Conservation (phyloP, 768 basidiomycete genomes). For the Tremella fuciformis region DNA sequence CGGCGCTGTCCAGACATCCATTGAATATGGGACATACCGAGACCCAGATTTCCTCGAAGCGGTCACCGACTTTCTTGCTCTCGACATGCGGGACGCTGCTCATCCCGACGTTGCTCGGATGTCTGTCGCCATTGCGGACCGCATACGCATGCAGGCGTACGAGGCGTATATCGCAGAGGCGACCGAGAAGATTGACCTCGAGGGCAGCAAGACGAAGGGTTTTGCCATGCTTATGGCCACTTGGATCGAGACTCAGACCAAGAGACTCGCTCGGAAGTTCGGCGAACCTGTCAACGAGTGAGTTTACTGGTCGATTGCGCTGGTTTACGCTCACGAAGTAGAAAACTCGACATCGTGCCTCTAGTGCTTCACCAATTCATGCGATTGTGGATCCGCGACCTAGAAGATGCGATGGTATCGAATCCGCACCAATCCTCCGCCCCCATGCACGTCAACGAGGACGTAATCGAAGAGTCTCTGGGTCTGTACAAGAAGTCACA, state of each 20-base stretch:
- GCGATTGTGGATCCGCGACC: conserved; percentile 32
- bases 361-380: conserved; percentile 31
- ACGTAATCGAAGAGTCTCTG: conserved; percentile 68
- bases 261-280: conserved; percentile 81
- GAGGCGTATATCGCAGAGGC: conserved; percentile 35
- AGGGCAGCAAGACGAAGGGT: conserved; percentile 37
- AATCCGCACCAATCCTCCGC: conserved; percentile 9
- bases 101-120: conserved; percentile 16
- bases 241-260: conserved; percentile 82
- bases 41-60: conserved; percentile 27
- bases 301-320: conserved; percentile 26
- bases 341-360: conserved; percentile 30
- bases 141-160: conserved; percentile 31
- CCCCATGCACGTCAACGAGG: conserved; percentile 2
- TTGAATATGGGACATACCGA: conserved; percentile 16
- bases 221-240: conserved; percentile 63
- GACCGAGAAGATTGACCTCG: conserved; percentile 31
- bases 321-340: background rate
- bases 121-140: conserved; percentile 19
- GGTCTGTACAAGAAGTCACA: conserved; percentile 75
- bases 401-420: conserved; percentile 25
- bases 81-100: conserved; percentile 5
- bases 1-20: conserved; percentile 20
- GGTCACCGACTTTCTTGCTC: conserved; percentile 22
- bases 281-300: conserved; percentile 77